A percentile compares a stretch with the other conserved stretches of the same genome.
phyloP scores from a whole-genome alignment of 179 eudicot species.

The Actinidia chinensis region DNA sequence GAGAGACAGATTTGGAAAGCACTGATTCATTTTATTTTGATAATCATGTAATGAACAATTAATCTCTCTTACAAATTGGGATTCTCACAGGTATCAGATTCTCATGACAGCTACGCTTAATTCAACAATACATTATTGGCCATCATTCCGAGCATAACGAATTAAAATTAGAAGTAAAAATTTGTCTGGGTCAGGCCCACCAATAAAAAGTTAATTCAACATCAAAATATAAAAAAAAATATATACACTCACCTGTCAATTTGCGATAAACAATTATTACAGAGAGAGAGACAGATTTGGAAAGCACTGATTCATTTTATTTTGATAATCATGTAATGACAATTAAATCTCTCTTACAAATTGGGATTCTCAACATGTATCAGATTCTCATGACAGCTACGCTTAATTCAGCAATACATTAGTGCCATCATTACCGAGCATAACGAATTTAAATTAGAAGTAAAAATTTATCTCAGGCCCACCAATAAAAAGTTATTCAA shows the following conservation, averaged over 20 bases:
- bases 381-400: neutral
- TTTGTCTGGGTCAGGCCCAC: neutral
- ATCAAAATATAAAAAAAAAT: neutral
- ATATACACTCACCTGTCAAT: conserved; percentile 45
- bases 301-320: no score
- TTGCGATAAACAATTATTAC: no score
- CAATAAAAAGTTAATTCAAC: neutral
- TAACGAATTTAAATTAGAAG: neutral
- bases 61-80: neutral
- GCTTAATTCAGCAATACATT: neutral
- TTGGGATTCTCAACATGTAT: neutral
- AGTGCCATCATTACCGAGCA: neutral
- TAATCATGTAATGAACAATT: neutral
- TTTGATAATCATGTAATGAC: neutral
- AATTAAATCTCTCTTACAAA: neutral
- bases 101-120: neutral
- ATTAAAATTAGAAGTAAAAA: neutral
- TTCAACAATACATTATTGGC: neutral
- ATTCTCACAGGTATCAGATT: neutral
- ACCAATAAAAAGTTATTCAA: neutral
- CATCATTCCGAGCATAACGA: neutral
- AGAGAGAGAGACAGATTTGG: no score
- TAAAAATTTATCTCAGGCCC: neutral
- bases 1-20: no score
- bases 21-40: no score